Evolutionary conservation across 331 rosid species (phyloP).

Genomic region (Quercus lobata): DNA sequence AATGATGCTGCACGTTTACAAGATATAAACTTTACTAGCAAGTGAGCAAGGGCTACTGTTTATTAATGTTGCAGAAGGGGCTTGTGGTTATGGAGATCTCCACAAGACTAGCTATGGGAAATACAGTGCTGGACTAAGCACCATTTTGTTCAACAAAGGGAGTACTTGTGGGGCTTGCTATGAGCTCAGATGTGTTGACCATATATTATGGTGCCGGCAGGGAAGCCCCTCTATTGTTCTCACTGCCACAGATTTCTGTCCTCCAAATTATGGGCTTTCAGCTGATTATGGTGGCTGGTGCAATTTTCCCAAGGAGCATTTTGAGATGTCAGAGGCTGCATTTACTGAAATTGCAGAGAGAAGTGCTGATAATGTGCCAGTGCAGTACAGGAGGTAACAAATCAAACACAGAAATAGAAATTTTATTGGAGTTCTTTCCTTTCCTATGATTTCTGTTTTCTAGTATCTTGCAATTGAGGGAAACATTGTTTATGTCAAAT

Average conservation of each 20-base stretch:
- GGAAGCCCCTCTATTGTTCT: constrained; percentile 86
- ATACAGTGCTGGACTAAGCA: constrained; percentile 81
- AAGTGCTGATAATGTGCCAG: constrained; percentile 82
- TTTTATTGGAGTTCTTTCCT: not conserved
- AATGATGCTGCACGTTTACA: constrained; percentile 2
- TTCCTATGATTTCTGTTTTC: constrained; percentile 8
- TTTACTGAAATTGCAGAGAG: constrained; percentile 74
- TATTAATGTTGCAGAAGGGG: constrained; percentile 67
- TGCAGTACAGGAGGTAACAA: constrained; percentile 87
- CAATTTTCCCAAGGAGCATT: constrained; percentile 87
- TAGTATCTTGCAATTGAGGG: constrained; percentile 9
- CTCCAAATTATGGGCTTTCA: constrained; percentile 86
- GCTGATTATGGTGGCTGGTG: constrained; percentile 99
- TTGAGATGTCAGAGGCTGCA: constrained; percentile 90
- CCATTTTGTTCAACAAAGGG: constrained; percentile 82
- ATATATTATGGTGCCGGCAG: constrained; percentile 84
- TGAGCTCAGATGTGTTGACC: constrained; percentile 92
- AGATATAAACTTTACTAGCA: not conserved
- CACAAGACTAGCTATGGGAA: constrained; percentile 76
- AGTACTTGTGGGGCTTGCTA: constrained; percentile 93
- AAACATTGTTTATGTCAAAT: constrained; percentile 6
- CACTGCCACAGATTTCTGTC: constrained; percentile 97
- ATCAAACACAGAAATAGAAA: not conserved
- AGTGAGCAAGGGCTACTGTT: not conserved
- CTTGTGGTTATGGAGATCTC: constrained; percentile 98